phyloP scores from a whole-genome alignment of 306 rosid species.

The Quercus parvula region DNA sequence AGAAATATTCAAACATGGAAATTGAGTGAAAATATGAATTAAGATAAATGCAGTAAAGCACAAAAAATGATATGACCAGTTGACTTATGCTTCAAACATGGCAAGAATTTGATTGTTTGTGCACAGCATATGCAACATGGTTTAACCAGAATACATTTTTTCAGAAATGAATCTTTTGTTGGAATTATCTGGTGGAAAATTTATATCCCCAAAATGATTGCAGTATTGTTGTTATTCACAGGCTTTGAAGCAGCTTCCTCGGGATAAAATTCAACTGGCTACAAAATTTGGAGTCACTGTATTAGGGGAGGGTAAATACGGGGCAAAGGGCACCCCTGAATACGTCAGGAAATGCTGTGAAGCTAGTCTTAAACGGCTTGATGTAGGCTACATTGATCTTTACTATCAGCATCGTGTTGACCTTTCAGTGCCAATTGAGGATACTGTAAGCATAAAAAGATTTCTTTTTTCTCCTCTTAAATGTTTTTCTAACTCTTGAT shows the following conservation, averaged over 20 bases:
- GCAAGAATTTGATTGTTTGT: too few species aligned
- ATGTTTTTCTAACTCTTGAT: neutral
- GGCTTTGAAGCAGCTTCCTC: slow-evolving; percentile 71
- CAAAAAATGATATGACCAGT: too few species aligned
- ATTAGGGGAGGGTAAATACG: slow-evolving; percentile 17
- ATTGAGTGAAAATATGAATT: neutral
- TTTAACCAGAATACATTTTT: too few species aligned
- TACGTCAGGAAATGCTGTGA: slow-evolving; percentile 61
- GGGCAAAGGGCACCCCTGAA: slow-evolving; percentile 53
- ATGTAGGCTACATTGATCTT: slow-evolving; percentile 49
- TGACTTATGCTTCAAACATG: too few species aligned
- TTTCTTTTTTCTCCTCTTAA: neutral
- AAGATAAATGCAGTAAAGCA: neutral
- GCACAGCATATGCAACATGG: too few species aligned
- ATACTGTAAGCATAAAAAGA: slow-evolving; percentile 46
- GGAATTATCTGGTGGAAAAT: too few species aligned
- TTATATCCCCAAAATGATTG: neutral
- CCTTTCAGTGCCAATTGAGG: slow-evolving; percentile 67
- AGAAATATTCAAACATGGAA: neutral
- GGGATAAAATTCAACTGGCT: slow-evolving; percentile 63
- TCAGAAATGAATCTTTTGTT: too few species aligned
- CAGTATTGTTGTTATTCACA: slow-evolving; percentile 10
- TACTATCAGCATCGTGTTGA: slow-evolving; percentile 63
- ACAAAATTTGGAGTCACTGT: slow-evolving; percentile 55
- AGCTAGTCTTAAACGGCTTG: slow-evolving; percentile 59